Conservation (phyloP, 192 early-diverging fungal species). For the Borealophlyctis nickersoniae region DNA sequence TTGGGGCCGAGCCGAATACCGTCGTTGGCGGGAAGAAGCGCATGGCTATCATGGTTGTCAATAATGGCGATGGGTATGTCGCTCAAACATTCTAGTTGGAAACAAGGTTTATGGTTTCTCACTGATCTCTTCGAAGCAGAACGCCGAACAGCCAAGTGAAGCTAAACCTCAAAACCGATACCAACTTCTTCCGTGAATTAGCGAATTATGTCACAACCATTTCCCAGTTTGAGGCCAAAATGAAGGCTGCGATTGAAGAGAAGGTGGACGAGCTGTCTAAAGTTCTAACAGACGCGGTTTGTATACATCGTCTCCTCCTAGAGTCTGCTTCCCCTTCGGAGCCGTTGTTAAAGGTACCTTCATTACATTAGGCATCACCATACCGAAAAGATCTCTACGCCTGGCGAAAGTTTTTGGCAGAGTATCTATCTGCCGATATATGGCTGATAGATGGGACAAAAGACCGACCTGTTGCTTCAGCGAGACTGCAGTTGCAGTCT, state of each 20-base stretch:
- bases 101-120: background rate
- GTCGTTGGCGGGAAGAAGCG: too few relatives aligned
- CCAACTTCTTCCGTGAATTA: constrained; percentile 20
- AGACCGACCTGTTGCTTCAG: constrained; percentile 53
- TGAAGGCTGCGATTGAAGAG: constrained; percentile 49
- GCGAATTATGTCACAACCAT: constrained; percentile 18
- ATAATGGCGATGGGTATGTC: too few relatives aligned
- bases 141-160: constrained; percentile 15
- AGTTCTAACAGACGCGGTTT: constrained; percentile 51
- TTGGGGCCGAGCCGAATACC: too few relatives aligned
- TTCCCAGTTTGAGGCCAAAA: constrained; percentile 50
- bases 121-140: background rate
- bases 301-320: too few relatives aligned
- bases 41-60: too few relatives aligned
- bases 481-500: constrained; percentile 56
- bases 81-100: too few relatives aligned
- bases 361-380: too few relatives aligned
- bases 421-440: constrained; percentile 70
- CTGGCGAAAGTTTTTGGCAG: constrained; percentile 68
- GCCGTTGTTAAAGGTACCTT: too few relatives aligned
- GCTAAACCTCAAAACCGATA: constrained; percentile 19
- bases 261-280: constrained; percentile 52
- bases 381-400: constrained; percentile 72
- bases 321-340: too few relatives aligned
- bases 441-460: constrained; percentile 60